phyloP scores from a whole-genome alignment of 192 early-diverging fungal species.

The Podila epigama region DNA sequence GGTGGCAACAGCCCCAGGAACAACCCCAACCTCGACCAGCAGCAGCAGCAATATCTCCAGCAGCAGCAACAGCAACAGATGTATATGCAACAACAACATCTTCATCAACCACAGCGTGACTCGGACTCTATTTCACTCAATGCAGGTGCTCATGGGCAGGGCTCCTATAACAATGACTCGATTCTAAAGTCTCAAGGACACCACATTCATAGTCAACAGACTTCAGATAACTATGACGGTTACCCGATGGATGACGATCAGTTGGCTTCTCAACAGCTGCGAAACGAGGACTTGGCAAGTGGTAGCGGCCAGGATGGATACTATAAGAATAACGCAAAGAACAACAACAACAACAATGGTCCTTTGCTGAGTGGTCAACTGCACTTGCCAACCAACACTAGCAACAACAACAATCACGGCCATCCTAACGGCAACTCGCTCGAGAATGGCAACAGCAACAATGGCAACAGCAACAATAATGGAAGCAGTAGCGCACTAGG shows the following conservation, averaged over 20 bases:
- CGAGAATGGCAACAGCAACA: neutral
- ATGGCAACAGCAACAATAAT: neutral
- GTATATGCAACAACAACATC: constrained; percentile 9
- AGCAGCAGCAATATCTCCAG: constrained; percentile 5
- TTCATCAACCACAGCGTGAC: neutral
- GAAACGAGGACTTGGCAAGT: constrained; percentile 1
- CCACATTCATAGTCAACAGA: neutral
- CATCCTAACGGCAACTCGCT: constrained; percentile 1
- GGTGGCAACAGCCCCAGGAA: constrained; percentile 6
- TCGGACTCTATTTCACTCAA: constrained; percentile 7
- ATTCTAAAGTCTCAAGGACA: neutral
- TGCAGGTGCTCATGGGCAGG: too few species aligned
- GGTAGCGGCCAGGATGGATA: neutral
- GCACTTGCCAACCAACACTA: neutral
- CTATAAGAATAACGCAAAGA: constrained; percentile 1
- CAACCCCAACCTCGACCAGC: neutral
- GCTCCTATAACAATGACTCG: constrained; percentile 1
- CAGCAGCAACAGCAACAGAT: constrained; percentile 13
- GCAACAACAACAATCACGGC: constrained; percentile 2
- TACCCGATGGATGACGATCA: neutral
- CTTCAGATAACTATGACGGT: neutral
- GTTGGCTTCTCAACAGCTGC: constrained; percentile 13
- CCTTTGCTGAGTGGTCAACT: neutral
- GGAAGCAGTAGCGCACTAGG: neutral
- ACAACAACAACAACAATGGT: constrained; percentile 5